Percentiles rank a stretch among this genome's conserved stretches.
phyloP scores from a whole-genome alignment of 495 filamentous ascomycete genomes.

The Hypoxylon lienhwacheense region DNA sequence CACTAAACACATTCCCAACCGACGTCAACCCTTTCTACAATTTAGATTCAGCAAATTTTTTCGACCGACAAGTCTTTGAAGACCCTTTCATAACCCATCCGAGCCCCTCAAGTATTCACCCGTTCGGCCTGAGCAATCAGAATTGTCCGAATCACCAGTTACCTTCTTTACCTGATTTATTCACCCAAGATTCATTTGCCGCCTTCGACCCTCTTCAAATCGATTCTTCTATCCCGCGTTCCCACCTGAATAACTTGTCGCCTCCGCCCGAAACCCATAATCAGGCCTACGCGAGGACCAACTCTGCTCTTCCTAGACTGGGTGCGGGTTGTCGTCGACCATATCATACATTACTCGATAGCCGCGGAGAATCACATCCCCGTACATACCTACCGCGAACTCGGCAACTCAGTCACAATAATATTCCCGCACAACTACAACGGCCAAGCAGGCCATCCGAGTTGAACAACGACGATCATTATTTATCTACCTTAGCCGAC shows the following conservation, averaged over 20 bases:
- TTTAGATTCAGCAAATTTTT: not conserved
- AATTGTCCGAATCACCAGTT: slow-evolving; percentile 1
- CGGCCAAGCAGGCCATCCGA: slow-evolving; percentile 12
- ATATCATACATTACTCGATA: not conserved
- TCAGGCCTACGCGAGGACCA: not conserved
- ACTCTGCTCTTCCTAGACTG: not conserved
- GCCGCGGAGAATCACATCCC: not conserved
- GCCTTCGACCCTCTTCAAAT: not conserved
- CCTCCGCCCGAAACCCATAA: not conserved
- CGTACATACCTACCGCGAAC: slow-evolving; percentile 1
- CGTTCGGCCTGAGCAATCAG: not conserved
- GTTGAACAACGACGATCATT: slow-evolving; percentile 36
- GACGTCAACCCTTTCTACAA: slow-evolving; percentile 7
- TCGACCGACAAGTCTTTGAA: not conserved
- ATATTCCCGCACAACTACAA: slow-evolving; percentile 5
- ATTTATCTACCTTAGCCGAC: slow-evolving; percentile 32
- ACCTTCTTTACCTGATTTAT: slow-evolving; percentile 12
- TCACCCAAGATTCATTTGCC: not conserved
- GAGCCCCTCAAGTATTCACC: not conserved
- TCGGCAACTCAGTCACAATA: slow-evolving; percentile 10
- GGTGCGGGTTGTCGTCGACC: not conserved
- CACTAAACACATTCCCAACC: slow-evolving; percentile 7
- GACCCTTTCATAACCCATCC: not conserved
- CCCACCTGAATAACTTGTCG: not conserved
- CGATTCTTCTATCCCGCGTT: not conserved